A percentile compares a stretch with the other conserved stretches of the same genome.
Evolutionary conservation across 257 asterid species (phyloP).

Genomic region (Fraxinus pennsylvanica): DNA sequence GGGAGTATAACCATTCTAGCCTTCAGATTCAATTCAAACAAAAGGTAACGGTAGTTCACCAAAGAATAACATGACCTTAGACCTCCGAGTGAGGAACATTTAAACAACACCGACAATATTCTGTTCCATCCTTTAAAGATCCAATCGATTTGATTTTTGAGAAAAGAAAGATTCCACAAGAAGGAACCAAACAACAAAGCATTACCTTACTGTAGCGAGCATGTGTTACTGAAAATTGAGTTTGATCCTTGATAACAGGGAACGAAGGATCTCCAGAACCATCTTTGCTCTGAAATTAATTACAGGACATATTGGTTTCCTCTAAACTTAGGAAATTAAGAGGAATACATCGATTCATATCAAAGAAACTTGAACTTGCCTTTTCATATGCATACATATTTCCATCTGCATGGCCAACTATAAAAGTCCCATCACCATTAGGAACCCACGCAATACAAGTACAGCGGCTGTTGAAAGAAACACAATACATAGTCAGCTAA

Average conservation of each 20-base stretch:
- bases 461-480: constrained; percentile 72
- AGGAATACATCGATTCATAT: constrained; percentile 4
- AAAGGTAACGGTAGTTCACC: background rate
- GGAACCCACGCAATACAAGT: constrained; percentile 94
- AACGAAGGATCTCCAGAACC: constrained; percentile 95
- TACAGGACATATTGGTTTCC: constrained; percentile 6
- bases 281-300: constrained; percentile 71
- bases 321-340: background rate
- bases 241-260: constrained; percentile 88
- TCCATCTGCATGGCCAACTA: constrained; percentile 94
- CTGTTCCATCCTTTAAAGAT: background rate
- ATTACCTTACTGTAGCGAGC: constrained; percentile 95
- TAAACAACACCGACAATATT: too few relatives aligned
- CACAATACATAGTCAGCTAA: constrained; percentile 16
- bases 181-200: background rate
- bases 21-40: background rate
- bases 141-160: background rate
- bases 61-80: background rate
- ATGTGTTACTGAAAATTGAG: constrained; percentile 89
- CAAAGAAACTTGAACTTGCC: constrained; percentile 54
- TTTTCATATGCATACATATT: constrained; percentile 83
- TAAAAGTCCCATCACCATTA: constrained; percentile 81
- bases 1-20: background rate
- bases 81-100: background rate
- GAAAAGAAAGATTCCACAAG: background rate